Evolutionary conservation across 768 basidiomycete genomes (phyloP), one percentile per base, ranked within the genome.

Genomic region (Pleurotus eryngii): DNA sequence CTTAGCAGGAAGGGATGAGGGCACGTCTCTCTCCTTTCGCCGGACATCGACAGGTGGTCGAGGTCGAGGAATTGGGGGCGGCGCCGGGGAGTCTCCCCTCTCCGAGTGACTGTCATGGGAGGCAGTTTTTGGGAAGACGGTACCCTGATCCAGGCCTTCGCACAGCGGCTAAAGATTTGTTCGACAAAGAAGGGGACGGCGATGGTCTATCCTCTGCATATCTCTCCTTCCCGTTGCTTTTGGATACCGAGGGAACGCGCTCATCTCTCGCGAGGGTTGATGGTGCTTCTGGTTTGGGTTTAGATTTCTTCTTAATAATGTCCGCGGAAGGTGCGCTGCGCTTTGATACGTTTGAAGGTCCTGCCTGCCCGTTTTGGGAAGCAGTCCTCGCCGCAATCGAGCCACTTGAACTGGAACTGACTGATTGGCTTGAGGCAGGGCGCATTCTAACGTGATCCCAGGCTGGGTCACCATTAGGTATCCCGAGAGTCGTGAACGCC

Each of bases 401-500:
- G 37, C 61, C 60, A 50, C 45, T 40, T 24, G 60, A 39, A 7
- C 24, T 24, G 51, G 26, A 20, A 27, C 42, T 56, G 0, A 58
- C 53, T 15, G 59, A 38, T 37, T 48, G 18, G 18, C 22, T 57
- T 49, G 61, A 59, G 15, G 61, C 37, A 27, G 60, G 63, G 37
- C 72, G 70, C 55, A 63, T 70, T 38, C 65, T 62, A 14, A 84
- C 77, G 61, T 85, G 77, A 9, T 74, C 67, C 89, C 89, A 91
- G n/a, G 75, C 72, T 4, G 83, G 75, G 67, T 90, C 84, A 14
- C 72, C 76, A 57, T 84, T 77, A 20, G 82, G 81, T 59, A 89
- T 81, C 22, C 77, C 77, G 53, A 89, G 70, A 26, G 65, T 67
- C 35, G 69, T 72, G 63, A 87, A 76, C 0, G 71, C 78, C 14